phyloP scores from a whole-genome alignment of 1,284 basidiomycete species.

The Naganishia sp. region DNA sequence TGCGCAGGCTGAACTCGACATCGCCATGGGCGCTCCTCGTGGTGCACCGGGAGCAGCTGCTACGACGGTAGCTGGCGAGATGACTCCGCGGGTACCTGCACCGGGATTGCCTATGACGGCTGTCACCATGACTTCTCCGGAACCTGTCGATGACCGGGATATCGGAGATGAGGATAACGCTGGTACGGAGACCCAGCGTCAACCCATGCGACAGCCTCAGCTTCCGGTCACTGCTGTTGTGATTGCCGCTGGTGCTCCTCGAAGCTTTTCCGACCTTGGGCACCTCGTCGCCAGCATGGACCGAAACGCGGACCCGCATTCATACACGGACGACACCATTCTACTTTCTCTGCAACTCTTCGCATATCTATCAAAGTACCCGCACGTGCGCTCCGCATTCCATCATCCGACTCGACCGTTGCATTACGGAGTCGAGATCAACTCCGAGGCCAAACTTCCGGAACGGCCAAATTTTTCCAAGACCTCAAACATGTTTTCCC shows the following conservation, averaged over 20 bases:
- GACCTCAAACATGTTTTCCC: constrained; percentile 84
- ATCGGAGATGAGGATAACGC: constrained; percentile 8
- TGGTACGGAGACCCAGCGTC: constrained; percentile 16
- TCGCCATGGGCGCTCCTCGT: constrained; percentile 80
- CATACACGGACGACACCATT: constrained; percentile 91
- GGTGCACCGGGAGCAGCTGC: constrained; percentile 69
- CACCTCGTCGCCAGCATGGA: constrained; percentile 45
- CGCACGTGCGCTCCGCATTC: constrained; percentile 95
- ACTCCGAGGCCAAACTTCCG: constrained; percentile 44
- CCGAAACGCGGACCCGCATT: constrained; percentile 50
- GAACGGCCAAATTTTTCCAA: constrained; percentile 50
- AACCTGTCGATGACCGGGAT: constrained; percentile 10
- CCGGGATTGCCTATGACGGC: constrained; percentile 28
- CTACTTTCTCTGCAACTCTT: constrained; percentile 86
- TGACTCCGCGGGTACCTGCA: constrained; percentile 54
- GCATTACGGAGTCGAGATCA: constrained; percentile 52
- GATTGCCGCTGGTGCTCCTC: constrained; percentile 53
- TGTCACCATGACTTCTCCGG: constrained; percentile 6
- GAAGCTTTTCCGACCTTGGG: constrained; percentile 52
- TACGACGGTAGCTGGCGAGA: constrained; percentile 46
- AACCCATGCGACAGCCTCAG: constrained; percentile 11
- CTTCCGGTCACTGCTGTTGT: constrained; percentile 37
- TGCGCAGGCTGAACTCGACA: constrained; percentile 65
- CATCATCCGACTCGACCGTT: constrained; percentile 70
- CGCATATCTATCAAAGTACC: constrained; percentile 96